Percentiles rank a stretch among this genome's conserved stretches.
These are phyloP conservation scores for Hippophae tibetana DNA, from an alignment of 306 rosid genomes.

Conservation along the genomic window DNA sequence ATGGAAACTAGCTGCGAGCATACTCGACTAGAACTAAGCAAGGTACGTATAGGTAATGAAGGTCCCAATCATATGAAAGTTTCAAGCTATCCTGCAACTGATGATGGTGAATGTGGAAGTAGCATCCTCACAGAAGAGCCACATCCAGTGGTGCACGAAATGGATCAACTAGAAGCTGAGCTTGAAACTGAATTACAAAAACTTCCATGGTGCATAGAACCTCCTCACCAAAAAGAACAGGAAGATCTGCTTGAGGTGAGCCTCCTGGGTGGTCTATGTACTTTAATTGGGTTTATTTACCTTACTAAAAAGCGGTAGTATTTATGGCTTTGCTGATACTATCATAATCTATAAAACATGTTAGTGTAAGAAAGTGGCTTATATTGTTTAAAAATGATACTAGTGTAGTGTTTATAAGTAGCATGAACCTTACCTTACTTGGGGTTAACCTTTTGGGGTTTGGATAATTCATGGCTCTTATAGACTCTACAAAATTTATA, in stretches of 20 bases:
- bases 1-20: slow-evolving; percentile 16
- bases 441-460: too few species aligned
- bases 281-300: slow-evolving; percentile 5
- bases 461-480: too few species aligned
- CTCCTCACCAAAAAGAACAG: slow-evolving; percentile 23
- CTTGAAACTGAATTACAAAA: slow-evolving; percentile 61
- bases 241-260: slow-evolving; percentile 37
- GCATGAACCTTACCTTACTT: too few species aligned
- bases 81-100: slow-evolving; percentile 21
- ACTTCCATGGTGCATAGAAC: slow-evolving; percentile 51
- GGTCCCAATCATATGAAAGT: slow-evolving; percentile 11
- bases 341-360: too few species aligned
- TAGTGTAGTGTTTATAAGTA: too few species aligned
- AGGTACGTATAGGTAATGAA: slow-evolving; percentile 11
- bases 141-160: slow-evolving; percentile 30
- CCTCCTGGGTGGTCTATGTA: neutral
- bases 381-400: too few species aligned
- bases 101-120: slow-evolving; percentile 47
- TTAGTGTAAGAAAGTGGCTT: too few species aligned
- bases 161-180: slow-evolving; percentile 69
- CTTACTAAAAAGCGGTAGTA: neutral
- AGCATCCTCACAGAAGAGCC: slow-evolving; percentile 68
- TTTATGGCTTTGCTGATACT: too few species aligned
- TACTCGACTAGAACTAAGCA: slow-evolving; percentile 18
- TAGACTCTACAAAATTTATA: too few species aligned